Conservation (phyloP, 1,139 yeast species). For the Lodderomyces margitis region DNA sequence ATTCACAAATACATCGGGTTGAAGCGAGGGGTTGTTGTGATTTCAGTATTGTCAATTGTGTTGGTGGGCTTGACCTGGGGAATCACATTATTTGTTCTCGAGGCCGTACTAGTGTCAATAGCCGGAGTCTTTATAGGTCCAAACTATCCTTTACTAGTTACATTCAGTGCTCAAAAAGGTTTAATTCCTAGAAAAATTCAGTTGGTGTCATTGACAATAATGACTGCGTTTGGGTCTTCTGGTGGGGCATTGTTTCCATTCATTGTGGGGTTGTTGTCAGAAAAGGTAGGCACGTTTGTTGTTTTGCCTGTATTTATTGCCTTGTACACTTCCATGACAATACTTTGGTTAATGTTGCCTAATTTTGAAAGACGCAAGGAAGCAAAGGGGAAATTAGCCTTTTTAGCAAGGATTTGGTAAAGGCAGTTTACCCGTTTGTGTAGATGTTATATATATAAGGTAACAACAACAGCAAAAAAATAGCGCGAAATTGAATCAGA, state of each 20-base stretch:
- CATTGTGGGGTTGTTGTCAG: conserved; percentile 53
- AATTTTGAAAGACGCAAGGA: conserved; percentile 24
- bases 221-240: conserved; percentile 59
- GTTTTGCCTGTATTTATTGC: conserved; percentile 52
- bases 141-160: conserved; percentile 52
- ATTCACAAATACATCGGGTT: conserved; percentile 45
- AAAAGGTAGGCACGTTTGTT: conserved; percentile 51
- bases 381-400: conserved; percentile 12
- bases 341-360: conserved; percentile 49
- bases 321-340: conserved; percentile 35
- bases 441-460: neutral
- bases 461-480: neutral
- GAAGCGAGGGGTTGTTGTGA: conserved; percentile 44
- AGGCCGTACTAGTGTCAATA: conserved; percentile 45
- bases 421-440: too few relatives aligned
- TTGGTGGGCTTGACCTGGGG: conserved; percentile 48
- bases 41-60: conserved; percentile 32
- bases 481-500: neutral
- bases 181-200: conserved; percentile 55
- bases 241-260: conserved; percentile 64
- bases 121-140: conserved; percentile 56
- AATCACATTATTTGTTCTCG: conserved; percentile 37
- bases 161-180: conserved; percentile 35
- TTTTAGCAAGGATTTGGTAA: conserved; percentile 25
- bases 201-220: conserved; percentile 51